Evolutionary conservation across 371 early-diverging fungal genomes (phyloP), one percentile per base, ranked within the genome.

Genomic region (Zopfochytrium polystomum): DNA sequence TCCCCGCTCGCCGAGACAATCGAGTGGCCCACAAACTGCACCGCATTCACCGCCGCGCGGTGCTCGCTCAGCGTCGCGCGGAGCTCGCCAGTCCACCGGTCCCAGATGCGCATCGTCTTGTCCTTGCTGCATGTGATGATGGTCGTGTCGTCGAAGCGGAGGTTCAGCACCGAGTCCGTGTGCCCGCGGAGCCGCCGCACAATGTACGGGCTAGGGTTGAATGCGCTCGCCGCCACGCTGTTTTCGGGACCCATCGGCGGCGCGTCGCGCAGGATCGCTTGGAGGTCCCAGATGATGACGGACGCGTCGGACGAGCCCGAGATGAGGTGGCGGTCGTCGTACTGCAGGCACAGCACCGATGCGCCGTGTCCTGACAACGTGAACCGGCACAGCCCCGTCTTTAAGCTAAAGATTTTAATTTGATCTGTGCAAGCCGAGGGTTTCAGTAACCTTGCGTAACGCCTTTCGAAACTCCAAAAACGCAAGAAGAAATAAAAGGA

Each of bases 81-180:
- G 7, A 74, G 66, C 26, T 57, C 57, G 1, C 88, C 87, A 0
- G 76, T 80, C 20, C 75, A 66, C 2, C 84, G 60, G 42, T 79
- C 77, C 94, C 95, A 97, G 11, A 96, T 79, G 52, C 87, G 69
- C 33, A 95, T 90, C 0, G 92, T 87, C 20, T 81, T 77, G 75
- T 99, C 99, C 75, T 96, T 93, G 34, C 93, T 91, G 63, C 95
- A 92, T 13, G 90, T 88, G 30, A 93, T 85, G 27, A 98, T 84
- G 65, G 84, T 73, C 29, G 80, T 65, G 27, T 80, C 75, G 63
- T 87, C 82, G 70, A 90, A 83, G 0, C 87, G 78, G 20, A 89
- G 67, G 56, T 88, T 88, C 42, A 90, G 27, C 76, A 83, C 63
- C 52, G 90, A 86, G 2, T 84, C 79, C 11, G 82, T 49, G 74